phyloP scores from a whole-genome alignment of 176 grass and related monocot species.

The Triticum urartu region DNA sequence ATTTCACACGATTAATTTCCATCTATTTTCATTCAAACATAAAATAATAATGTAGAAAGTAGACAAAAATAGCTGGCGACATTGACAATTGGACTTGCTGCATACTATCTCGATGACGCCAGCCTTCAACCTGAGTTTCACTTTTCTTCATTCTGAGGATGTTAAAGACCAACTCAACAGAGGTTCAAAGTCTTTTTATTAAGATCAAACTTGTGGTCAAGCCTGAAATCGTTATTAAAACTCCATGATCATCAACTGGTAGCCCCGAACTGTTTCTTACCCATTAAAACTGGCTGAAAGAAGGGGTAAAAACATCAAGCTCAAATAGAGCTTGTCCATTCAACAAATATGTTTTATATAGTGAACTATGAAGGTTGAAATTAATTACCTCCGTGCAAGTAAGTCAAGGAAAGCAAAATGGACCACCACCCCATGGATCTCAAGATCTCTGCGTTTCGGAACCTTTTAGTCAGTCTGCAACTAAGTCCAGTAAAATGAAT shows the following conservation, averaged over 20 bases:
- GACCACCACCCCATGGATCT: constrained; percentile 10
- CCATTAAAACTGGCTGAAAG: background rate
- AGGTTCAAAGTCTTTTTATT: background rate
- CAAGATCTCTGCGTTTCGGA: background rate
- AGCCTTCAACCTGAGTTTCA: constrained; percentile 15
- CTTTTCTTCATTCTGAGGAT: constrained; percentile 7
- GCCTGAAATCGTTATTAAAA: background rate
- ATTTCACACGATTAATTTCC: constrained; percentile 13
- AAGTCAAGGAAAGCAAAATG: background rate
- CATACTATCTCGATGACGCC: constrained; percentile 1
- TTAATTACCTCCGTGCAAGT: constrained; percentile 15
- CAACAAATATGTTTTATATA: background rate
- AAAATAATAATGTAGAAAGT: background rate
- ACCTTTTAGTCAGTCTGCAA: constrained; percentile 18
- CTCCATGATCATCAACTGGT: background rate
- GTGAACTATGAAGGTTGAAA: background rate
- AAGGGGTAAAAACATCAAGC: background rate
- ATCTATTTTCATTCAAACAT: background rate
- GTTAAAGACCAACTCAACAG: constrained; percentile 8
- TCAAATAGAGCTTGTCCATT: constrained; percentile 5
- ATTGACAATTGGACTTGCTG: background rate
- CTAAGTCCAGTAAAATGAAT: constrained; percentile 1
- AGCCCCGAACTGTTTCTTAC: background rate
- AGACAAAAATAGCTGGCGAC: background rate
- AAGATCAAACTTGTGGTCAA: constrained; percentile 12